phyloP scores from a whole-genome alignment of 2,329 filamentous ascomycete species.

The Coniochaeta ligniaria region DNA sequence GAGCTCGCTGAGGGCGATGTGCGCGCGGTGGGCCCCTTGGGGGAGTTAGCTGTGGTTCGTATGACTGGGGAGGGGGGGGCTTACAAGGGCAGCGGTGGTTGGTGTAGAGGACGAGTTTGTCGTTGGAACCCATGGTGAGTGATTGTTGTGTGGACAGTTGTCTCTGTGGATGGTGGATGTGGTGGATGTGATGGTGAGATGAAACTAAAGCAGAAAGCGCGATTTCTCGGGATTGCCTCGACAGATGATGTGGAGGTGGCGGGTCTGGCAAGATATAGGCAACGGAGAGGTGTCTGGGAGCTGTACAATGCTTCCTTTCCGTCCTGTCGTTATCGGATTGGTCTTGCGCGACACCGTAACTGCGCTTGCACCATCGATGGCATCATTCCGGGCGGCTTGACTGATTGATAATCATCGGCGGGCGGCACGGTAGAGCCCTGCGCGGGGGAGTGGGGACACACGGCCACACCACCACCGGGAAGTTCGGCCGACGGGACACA shows the following conservation, averaged over 20 bases:
- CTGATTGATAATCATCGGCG: background rate
- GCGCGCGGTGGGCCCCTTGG: conserved; percentile 62
- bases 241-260: background rate
- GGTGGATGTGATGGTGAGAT: background rate
- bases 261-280: background rate
- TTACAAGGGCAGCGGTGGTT: conserved; percentile 60
- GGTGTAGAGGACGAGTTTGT: conserved; percentile 62
- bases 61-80: background rate
- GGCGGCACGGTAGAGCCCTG: background rate
- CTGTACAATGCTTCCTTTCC: background rate
- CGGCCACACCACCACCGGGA: no score
- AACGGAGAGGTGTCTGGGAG: background rate
- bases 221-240: background rate
- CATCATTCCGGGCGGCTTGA: conserved; percentile 6
- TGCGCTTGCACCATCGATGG: conserved; percentile 16
- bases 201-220: no score
- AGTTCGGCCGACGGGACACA: no score
- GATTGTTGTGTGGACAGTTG: no score
- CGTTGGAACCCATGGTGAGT: conserved; percentile 19
- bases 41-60: background rate
- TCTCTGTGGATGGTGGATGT: background rate
- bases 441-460: background rate
- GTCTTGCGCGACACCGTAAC: background rate
- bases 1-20: conserved; percentile 64
- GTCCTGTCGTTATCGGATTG: background rate